These are phyloP conservation scores for Neurospora sp. DNA, from an alignment of 495 filamentous ascomycete genomes.

Conservation along the genomic window DNA sequence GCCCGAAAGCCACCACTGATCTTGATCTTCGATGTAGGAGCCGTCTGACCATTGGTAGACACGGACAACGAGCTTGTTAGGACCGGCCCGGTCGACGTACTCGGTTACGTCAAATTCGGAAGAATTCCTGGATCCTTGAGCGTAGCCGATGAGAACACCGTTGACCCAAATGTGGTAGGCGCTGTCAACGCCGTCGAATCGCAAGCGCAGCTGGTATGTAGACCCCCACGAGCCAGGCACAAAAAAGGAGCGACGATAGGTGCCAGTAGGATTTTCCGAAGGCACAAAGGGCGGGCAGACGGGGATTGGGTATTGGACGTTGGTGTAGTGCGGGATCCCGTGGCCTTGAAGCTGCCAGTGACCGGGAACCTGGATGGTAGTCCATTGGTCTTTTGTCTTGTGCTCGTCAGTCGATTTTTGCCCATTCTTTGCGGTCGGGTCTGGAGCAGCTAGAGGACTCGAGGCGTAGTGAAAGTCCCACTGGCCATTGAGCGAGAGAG, in stretches of 20 bases:
- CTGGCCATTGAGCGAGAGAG: constrained; percentile 39
- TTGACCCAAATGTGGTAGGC: constrained; percentile 59
- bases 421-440: constrained; percentile 15
- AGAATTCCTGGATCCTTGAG: constrained; percentile 53
- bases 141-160: constrained; percentile 46
- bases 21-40: constrained; percentile 57
- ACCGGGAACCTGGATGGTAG: constrained; percentile 46
- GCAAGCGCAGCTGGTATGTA: constrained; percentile 39
- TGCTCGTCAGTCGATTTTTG: background rate
- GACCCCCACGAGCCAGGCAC: constrained; percentile 31
- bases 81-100: constrained; percentile 25
- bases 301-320: constrained; percentile 50
- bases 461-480: constrained; percentile 51
- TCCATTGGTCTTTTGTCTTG: constrained; percentile 29
- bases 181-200: constrained; percentile 60
- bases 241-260: constrained; percentile 45
- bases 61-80: constrained; percentile 44
- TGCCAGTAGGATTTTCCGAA: constrained; percentile 50
- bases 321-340: constrained; percentile 52
- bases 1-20: constrained; percentile 48
- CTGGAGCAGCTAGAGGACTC: constrained; percentile 38
- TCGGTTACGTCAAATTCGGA: constrained; percentile 51
- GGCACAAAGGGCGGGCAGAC: constrained; percentile 48
- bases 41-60: constrained; percentile 57
- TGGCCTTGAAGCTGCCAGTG: constrained; percentile 60